Evolutionary conservation across 164 flowering plant species (phyloP).

Genomic region (Magnolia changhungtana): DNA sequence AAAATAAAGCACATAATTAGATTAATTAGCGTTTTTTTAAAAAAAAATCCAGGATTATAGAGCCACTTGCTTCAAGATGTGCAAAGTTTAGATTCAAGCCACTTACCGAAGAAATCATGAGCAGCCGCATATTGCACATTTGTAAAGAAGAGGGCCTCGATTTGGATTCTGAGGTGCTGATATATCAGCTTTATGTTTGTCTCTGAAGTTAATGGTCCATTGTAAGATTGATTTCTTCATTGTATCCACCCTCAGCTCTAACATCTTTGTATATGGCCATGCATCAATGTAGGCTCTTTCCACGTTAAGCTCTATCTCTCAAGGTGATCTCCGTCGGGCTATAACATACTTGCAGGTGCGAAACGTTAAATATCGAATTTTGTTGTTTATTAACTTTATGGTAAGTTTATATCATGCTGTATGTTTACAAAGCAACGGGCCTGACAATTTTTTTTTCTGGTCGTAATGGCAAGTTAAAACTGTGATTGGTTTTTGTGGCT

Average conservation of each 20-base stretch:
- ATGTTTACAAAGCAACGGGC: background rate
- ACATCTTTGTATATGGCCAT: constrained; percentile 5
- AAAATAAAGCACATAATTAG: background rate
- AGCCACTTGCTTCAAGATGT: constrained; percentile 99
- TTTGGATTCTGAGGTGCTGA: constrained; percentile 74
- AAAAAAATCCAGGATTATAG: constrained; percentile 61
- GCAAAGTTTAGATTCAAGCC: constrained; percentile 99
- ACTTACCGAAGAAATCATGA: constrained; percentile 85
- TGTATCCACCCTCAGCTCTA: background rate
- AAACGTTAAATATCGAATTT: background rate
- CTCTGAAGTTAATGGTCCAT: background rate
- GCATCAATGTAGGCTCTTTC: constrained; percentile 70
- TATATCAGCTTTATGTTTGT: background rate
- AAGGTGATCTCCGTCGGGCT: constrained; percentile 98
- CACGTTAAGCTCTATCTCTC: constrained; percentile 82
- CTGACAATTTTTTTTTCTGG: background rate
- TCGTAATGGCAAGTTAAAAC: background rate
- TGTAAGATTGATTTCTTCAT: background rate
- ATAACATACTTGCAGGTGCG: constrained; percentile 91
- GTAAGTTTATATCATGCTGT: background rate
- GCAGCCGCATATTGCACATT: constrained; percentile 62
- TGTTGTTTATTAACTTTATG: background rate
- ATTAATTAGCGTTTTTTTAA: background rate
- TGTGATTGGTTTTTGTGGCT: too few species aligned
- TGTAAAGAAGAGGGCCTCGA: constrained; percentile 77